Evolutionary conservation across 2,329 filamentous ascomycete species (phyloP).

Genomic region (Myriosclerotinia curreyana): DNA sequence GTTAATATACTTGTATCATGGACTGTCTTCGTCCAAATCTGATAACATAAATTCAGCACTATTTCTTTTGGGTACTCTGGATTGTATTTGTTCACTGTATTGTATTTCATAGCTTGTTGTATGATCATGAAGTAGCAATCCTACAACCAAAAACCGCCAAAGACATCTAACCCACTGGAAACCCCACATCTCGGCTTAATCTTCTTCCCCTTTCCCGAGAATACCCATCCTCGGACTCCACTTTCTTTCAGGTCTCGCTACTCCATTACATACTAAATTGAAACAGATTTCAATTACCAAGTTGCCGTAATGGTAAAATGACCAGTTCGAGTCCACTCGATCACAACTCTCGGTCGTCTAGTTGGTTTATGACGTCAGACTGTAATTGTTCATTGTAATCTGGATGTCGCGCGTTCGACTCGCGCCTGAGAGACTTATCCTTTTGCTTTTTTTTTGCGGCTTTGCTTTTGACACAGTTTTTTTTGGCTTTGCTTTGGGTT

Average conservation of each 20-base stretch:
- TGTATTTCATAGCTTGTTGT: neutral
- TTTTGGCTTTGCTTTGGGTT: neutral
- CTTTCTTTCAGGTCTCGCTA: no score
- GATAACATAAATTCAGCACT: neutral
- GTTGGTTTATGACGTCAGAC: slow-evolving; percentile 21
- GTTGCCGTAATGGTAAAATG: slow-evolving; percentile 1
- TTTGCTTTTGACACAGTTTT: no score
- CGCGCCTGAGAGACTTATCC: neutral
- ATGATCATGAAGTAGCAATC: neutral
- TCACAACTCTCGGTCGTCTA: slow-evolving; percentile 14
- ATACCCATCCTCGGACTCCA: neutral
- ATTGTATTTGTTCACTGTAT: neutral
- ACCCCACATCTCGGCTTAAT: neutral
- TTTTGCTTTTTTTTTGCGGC: neutral
- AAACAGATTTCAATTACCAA: rapidly evolving
- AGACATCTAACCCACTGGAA: neutral
- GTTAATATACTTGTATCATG: neutral
- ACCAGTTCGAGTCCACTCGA: slow-evolving; percentile 14
- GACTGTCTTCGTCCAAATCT: neutral
- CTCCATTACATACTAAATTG: neutral
- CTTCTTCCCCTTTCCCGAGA: neutral
- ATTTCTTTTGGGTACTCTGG: neutral
- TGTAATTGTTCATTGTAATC: slow-evolving; percentile 9
- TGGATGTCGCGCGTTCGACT: slow-evolving; percentile 18
- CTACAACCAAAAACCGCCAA: neutral